Evolutionary conservation across 495 filamentous ascomycete genomes (phyloP).

Genomic region (Xylaria scruposa): DNA sequence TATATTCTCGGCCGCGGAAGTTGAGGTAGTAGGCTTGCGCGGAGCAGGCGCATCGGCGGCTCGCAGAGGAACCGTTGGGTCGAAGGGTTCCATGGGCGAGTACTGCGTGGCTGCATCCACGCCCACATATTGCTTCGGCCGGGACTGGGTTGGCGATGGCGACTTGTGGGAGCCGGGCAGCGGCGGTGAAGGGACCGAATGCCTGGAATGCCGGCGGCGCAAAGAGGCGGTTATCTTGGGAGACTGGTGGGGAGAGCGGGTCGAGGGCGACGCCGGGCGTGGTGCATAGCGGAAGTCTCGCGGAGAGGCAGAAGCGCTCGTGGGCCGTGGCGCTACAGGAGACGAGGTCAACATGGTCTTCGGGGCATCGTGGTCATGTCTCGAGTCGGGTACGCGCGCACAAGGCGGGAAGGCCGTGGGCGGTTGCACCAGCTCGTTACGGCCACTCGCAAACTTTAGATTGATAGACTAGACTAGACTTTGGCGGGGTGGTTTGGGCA

Average conservation of each 20-base stretch:
- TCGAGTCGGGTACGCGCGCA: conserved; percentile 5
- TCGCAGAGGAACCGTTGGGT: conserved; percentile 44
- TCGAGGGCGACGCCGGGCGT: conserved; percentile 31
- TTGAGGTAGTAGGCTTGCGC: conserved; percentile 37
- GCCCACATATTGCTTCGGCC: conserved; percentile 54
- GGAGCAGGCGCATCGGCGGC: conserved; percentile 40
- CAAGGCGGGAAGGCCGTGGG: neutral
- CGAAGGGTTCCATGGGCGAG: conserved; percentile 59
- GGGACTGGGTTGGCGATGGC: conserved; percentile 37
- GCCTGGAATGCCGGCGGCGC: conserved; percentile 53
- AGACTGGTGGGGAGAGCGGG: conserved; percentile 49
- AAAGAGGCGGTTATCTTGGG: conserved; percentile 53
- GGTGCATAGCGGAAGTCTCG: conserved; percentile 56
- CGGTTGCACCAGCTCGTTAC: conserved; percentile 10
- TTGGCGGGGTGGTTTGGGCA: conserved; percentile 15
- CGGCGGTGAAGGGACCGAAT: conserved; percentile 43
- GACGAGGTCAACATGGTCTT: conserved; percentile 60
- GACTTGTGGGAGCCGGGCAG: conserved; percentile 41
- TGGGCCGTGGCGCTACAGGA: conserved; percentile 46
- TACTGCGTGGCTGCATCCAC: conserved; percentile 65
- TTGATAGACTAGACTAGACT: conserved; percentile 13
- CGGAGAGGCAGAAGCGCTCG: conserved; percentile 56
- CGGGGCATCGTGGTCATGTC: conserved; percentile 29
- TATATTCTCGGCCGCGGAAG: conserved; percentile 30
- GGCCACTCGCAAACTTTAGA: conserved; percentile 35